Base-by-base conservation (phyloP, 331 rosid species). In the Pyrus hybrid region DNA sequence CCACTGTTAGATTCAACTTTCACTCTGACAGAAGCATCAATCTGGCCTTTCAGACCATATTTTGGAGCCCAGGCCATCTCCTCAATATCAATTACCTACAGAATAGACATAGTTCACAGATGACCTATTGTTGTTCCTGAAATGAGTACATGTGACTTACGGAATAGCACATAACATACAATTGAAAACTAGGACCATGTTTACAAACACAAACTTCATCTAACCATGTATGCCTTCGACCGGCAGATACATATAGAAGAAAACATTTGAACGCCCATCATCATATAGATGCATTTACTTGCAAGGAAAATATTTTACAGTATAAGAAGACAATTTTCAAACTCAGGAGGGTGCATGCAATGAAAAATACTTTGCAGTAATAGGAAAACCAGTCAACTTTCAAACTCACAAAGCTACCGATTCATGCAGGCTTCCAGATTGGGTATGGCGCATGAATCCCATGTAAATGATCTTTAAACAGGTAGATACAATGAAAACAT, bases 11-110 rank as follows among this genome's bases (percentile, higher is more conserved):
- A 84, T 65, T 54, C 79, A 30, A 92, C 82, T 63, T 77, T 83
- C 81, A 90, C 96, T 74, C 89, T 86, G 67, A 94, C 83, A 8
- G 99, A 92, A 82, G 99, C 96, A 87, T 94, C 99, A 85, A 94
- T 92, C 91, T 88, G 88, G 82, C 99, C 99, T 83, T 94, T 94
- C 86, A 94, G 77, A 79, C 99, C 99, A 77, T 90, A 94, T 80
- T 82, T 92, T 57, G 99, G 96, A 67, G 97, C 95, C 99, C 99
- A 94, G 63, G 96, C 91, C 96, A 94, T 90, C 87, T 94, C 99
- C 88, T 94, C 99, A 75, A 94, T 94, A 82, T 94, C 99, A 80
- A 84, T 75, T 67, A 91, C 97, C 99, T 94, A 80, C 60, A 87
- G 26, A 82, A 79, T 43, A 68, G 54, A 74, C 61, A 62, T 51